These are phyloP conservation scores for Suillus weaverae DNA, from an alignment of 768 basidiomycete genomes.

Conservation along the genomic window DNA sequence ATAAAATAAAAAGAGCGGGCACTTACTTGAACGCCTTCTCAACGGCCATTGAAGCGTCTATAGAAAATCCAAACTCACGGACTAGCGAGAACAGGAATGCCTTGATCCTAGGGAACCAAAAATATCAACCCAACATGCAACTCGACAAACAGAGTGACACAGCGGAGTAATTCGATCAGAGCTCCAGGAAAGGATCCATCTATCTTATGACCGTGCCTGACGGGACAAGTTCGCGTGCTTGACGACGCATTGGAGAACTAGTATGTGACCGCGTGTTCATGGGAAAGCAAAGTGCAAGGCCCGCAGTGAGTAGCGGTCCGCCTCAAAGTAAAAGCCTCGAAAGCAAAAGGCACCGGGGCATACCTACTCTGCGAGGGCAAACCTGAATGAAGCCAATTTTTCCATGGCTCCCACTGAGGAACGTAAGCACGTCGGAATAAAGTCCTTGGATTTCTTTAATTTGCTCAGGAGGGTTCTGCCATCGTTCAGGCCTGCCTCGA, in stretches of 20 bases:
- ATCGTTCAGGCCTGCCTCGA: slow-evolving; percentile 50
- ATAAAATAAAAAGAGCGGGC: slow-evolving; percentile 4
- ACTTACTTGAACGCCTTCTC: slow-evolving; percentile 66
- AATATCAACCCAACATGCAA: slow-evolving; percentile 16
- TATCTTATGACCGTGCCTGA: slow-evolving; percentile 5
- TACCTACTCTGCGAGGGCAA: slow-evolving; percentile 62
- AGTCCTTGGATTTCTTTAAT: slow-evolving; percentile 48
- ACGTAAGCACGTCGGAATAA: slow-evolving; percentile 54
- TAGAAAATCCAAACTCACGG: slow-evolving; percentile 55
- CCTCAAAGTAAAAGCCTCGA: not conserved
- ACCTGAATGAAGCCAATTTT: slow-evolving; percentile 64
- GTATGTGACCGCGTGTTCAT: slow-evolving; percentile 9
- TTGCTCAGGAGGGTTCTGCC: slow-evolving; percentile 41
- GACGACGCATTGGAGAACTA: not conserved
- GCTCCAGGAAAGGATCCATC: slow-evolving; percentile 5
- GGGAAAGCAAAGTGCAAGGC: slow-evolving; percentile 12
- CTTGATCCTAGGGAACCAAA: slow-evolving; percentile 51
- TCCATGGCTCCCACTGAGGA: slow-evolving; percentile 57
- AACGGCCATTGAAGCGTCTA: slow-evolving; percentile 52
- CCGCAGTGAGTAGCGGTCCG: slow-evolving; percentile 16
- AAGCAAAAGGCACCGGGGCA: slow-evolving; percentile 1
- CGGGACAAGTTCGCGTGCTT: not conserved
- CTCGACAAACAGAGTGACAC: not conserved
- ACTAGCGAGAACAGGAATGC: slow-evolving; percentile 59
- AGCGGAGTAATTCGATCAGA: slow-evolving; percentile 8